A percentile compares a stretch with the other conserved stretches of the same genome.
These are phyloP conservation scores for Pseudonitzschia pungens DNA, from an alignment of 108 stramenopile species.

Conservation along the genomic window DNA sequence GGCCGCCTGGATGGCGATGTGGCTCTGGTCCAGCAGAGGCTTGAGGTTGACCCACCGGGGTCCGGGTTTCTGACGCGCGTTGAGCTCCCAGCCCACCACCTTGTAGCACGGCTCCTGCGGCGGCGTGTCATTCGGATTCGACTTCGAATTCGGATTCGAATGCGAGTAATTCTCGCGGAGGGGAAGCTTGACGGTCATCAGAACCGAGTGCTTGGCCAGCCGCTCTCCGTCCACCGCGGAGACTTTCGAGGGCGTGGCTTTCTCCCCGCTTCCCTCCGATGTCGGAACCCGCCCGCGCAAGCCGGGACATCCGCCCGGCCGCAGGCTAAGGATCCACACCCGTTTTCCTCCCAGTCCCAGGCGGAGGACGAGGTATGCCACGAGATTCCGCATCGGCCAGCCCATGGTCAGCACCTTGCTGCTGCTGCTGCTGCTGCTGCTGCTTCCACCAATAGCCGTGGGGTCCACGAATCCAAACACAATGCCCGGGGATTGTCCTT, in stretches of 20 bases:
- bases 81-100: conserved; percentile 83
- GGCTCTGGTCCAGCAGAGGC: conserved; percentile 69
- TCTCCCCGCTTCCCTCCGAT: not conserved
- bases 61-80: conserved; percentile 72
- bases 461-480: conserved; percentile 79
- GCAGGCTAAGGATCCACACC: conserved; percentile 58
- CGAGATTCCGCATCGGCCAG: conserved; percentile 80
- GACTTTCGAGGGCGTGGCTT: not conserved
- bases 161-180: conserved; percentile 49
- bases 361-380: conserved; percentile 74
- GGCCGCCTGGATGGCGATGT: conserved; percentile 88
- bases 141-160: conserved; percentile 25
- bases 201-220: conserved; percentile 21
- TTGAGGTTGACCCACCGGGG: conserved; percentile 78
- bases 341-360: conserved; percentile 54
- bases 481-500: not conserved
- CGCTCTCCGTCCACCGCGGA: not conserved
- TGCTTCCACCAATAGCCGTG: not conserved
- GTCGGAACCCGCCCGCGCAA: not conserved
- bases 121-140: conserved; percentile 15
- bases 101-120: too few relatives aligned
- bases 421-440: not conserved
- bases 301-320: conserved; percentile 27
- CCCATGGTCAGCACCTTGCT: conserved; percentile 43
- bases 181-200: conserved; percentile 60